Evolutionary conservation across 176 grass and related monocot species (phyloP).

Genomic region (Cocos nucifera): DNA sequence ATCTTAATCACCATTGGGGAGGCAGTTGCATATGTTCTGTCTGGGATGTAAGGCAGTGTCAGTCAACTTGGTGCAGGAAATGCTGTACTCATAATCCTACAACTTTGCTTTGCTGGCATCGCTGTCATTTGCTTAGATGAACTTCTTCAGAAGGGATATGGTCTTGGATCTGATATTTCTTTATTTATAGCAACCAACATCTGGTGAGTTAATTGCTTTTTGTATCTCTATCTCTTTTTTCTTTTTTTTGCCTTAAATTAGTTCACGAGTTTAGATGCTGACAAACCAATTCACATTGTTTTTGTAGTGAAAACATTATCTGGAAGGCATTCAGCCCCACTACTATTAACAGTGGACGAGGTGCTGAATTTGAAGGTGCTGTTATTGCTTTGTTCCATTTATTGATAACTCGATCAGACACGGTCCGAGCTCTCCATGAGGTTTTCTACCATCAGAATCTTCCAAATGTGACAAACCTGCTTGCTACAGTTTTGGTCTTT

Average conservation of each 20-base stretch:
- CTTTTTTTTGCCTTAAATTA: not conserved
- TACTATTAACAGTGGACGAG: conserved; percentile 79
- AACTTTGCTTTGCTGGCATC: conserved; percentile 97
- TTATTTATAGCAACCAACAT: conserved; percentile 97
- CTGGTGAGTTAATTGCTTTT: conserved; percentile 39
- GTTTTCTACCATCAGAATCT: conserved; percentile 96
- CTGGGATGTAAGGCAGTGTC: conserved; percentile 89
- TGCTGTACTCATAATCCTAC: conserved; percentile 94
- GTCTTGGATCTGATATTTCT: conserved; percentile 94
- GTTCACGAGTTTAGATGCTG: not conserved
- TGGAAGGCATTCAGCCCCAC: conserved; percentile 99
- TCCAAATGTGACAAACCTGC: conserved; percentile 91
- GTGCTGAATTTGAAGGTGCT: conserved; percentile 95
- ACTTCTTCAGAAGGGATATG: conserved; percentile 98
- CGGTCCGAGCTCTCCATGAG: conserved; percentile 69
- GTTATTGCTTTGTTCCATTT: conserved; percentile 93
- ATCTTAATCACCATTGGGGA: conserved; percentile 81
- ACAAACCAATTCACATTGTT: not conserved
- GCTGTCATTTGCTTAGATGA: conserved; percentile 95
- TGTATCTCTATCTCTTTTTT: not conserved
- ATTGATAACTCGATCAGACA: conserved; percentile 84
- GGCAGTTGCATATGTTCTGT: conserved; percentile 93
- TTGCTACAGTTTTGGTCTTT: conserved; percentile 87
- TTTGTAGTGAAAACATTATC: conserved; percentile 86
- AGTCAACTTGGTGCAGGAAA: conserved; percentile 87